phyloP scores from a whole-genome alignment of 2,329 filamentous ascomycete species.

The Beauveria sp. region DNA sequence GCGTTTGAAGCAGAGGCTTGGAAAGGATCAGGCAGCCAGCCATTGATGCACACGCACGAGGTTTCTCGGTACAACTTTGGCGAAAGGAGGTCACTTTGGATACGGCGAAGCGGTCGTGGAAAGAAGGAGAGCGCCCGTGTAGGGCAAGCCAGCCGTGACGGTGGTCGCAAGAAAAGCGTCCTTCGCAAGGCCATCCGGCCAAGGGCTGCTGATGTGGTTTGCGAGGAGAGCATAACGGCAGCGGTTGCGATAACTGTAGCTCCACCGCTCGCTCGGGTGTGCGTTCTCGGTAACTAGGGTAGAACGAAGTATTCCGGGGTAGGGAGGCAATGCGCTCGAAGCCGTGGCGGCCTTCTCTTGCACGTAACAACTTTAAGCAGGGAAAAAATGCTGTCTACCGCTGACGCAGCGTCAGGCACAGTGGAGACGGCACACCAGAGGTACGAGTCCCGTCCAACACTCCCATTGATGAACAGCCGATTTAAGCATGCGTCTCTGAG shows the following conservation, averaged over 20 bases:
- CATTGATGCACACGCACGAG: background rate
- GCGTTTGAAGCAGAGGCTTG: background rate
- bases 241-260: background rate
- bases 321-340: background rate
- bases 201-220: background rate
- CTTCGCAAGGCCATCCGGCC: background rate
- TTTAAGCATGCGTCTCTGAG: no score
- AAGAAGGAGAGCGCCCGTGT: background rate
- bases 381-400: background rate
- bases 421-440: background rate
- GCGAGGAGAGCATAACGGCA: background rate
- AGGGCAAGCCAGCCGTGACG: background rate
- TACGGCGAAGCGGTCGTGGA: background rate
- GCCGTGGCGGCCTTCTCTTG: background rate
- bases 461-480: no score
- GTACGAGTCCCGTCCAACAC: background rate
- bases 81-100: background rate
- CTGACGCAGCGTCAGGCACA: background rate
- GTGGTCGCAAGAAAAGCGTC: background rate
- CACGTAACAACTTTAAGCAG: background rate
- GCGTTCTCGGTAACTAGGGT: background rate
- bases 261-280: background rate
- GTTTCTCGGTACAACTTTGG: background rate
- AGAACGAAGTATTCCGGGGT: no score
- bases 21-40: background rate